phyloP scores from a whole-genome alignment of 75 land plant genomes.

The Pinus albicaulis region DNA sequence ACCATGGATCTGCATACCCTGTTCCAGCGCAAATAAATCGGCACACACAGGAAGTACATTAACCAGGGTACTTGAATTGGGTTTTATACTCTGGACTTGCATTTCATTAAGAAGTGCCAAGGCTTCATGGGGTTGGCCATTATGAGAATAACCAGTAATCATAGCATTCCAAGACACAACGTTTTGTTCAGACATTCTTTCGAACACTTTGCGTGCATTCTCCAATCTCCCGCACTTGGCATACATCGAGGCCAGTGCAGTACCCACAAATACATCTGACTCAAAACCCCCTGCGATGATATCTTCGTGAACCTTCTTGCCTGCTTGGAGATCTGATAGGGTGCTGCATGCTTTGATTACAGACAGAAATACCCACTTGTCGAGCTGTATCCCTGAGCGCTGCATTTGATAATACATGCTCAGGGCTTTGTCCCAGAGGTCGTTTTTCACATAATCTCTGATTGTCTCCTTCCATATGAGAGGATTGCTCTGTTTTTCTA shows the following conservation, averaged over 20 bases:
- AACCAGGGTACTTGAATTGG: conserved; percentile 43
- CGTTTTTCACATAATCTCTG: conserved; percentile 30
- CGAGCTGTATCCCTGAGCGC: conserved; percentile 23
- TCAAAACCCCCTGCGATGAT: conserved; percentile 20
- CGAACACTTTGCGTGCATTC: conserved; percentile 43
- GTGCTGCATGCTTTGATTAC: conserved; percentile 39
- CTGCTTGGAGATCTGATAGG: conserved; percentile 31
- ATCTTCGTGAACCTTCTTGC: conserved; percentile 35
- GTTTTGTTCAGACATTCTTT: conserved; percentile 28
- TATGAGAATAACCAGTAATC: conserved; percentile 46
- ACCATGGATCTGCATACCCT: conserved; percentile 54
- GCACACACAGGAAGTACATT: conserved; percentile 54
- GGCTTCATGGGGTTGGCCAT: conserved; percentile 47
- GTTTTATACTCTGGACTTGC: conserved; percentile 14
- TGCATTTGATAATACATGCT: conserved; percentile 32
- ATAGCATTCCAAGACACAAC: conserved; percentile 75
- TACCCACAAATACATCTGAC: conserved; percentile 33
- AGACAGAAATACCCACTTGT: conserved; percentile 43
- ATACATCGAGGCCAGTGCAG: conserved; percentile 60
- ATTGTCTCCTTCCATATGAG: conserved; percentile 60
- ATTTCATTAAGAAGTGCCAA: conserved; percentile 36
- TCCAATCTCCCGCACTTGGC: conserved; percentile 46
- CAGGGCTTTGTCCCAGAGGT: conserved; percentile 15
- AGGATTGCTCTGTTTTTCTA: conserved; percentile 22
- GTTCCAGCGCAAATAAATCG: conserved; percentile 20